These are phyloP conservation scores for Meira nashicola DNA, from an alignment of 1,284 basidiomycete species.

Conservation along the genomic window DNA sequence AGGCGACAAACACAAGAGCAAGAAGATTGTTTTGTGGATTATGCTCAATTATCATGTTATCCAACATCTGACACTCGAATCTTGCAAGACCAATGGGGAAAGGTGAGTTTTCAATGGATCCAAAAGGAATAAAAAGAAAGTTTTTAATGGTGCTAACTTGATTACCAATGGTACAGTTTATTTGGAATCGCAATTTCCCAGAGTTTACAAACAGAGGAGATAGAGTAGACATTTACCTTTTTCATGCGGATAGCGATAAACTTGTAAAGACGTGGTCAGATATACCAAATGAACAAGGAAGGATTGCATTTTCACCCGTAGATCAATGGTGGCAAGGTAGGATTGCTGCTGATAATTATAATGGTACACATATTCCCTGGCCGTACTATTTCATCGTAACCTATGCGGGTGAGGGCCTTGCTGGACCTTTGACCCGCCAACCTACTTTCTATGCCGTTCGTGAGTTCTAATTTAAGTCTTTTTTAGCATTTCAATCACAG, in stretches of 20 bases:
- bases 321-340: slow-evolving; percentile 36
- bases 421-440: slow-evolving; percentile 28
- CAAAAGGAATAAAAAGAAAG: not conserved
- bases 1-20: slow-evolving; percentile 30
- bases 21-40: slow-evolving; percentile 37
- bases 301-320: slow-evolving; percentile 34
- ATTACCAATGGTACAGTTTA: slow-evolving; percentile 20
- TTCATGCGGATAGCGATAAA: slow-evolving; percentile 34
- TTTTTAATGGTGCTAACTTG: not conserved
- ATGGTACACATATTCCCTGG: slow-evolving; percentile 38
- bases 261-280: slow-evolving; percentile 35
- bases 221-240: slow-evolving; percentile 43
- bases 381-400: slow-evolving; percentile 48
- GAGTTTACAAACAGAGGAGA: slow-evolving; percentile 32
- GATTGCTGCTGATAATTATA: slow-evolving; percentile 22
- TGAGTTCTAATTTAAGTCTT: not conserved
- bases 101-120: slow-evolving; percentile 14
- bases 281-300: slow-evolving; percentile 30
- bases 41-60: slow-evolving; percentile 41
- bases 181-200: slow-evolving; percentile 45
- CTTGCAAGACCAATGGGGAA: slow-evolving; percentile 31
- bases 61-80: slow-evolving; percentile 30
- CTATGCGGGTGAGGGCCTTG: slow-evolving; percentile 20
- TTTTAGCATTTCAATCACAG: not conserved
- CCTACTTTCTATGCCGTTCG: slow-evolving; percentile 35